phyloP scores from a whole-genome alignment of 140 eudicot species.

The Oenanthe javanica region DNA sequence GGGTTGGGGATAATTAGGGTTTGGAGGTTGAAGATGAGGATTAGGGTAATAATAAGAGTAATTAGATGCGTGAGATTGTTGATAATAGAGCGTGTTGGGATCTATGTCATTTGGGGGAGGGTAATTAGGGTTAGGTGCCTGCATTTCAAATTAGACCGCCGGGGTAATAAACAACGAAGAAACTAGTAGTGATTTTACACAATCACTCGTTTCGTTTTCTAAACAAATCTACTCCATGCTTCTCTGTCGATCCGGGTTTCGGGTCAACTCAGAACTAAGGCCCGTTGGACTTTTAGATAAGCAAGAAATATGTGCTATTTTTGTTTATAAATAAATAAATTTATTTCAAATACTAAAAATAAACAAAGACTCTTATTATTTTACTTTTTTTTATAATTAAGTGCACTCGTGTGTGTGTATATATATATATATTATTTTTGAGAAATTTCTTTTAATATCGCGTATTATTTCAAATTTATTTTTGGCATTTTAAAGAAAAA shows the following conservation, averaged over 20 bases:
- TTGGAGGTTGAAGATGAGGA: conserved; percentile 1
- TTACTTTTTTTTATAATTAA: too few relatives aligned
- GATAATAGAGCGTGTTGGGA: background rate
- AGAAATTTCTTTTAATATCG: too few relatives aligned
- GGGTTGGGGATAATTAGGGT: background rate
- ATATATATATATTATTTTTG: too few relatives aligned
- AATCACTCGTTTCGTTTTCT: background rate
- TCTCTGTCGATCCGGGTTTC: background rate
- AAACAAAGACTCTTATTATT: too few relatives aligned
- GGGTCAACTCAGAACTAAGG: background rate
- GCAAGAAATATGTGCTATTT: too few relatives aligned
- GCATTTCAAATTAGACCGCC: background rate
- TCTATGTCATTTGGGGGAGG: background rate
- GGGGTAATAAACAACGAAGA: background rate
- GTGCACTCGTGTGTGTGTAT: too few relatives aligned
- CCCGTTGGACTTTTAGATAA: background rate
- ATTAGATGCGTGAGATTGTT: background rate
- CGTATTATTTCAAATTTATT: too few relatives aligned
- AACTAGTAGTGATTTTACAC: background rate
- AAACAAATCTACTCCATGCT: background rate
- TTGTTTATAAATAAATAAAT: too few relatives aligned
- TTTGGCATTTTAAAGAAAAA: too few relatives aligned
- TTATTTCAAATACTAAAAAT: too few relatives aligned
- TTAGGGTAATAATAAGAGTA: conserved; percentile 6
- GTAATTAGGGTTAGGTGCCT: conserved; percentile 4